phyloP scores from a whole-genome alignment of 1,139 yeast genomes.

The Geotrichum europaeum region DNA sequence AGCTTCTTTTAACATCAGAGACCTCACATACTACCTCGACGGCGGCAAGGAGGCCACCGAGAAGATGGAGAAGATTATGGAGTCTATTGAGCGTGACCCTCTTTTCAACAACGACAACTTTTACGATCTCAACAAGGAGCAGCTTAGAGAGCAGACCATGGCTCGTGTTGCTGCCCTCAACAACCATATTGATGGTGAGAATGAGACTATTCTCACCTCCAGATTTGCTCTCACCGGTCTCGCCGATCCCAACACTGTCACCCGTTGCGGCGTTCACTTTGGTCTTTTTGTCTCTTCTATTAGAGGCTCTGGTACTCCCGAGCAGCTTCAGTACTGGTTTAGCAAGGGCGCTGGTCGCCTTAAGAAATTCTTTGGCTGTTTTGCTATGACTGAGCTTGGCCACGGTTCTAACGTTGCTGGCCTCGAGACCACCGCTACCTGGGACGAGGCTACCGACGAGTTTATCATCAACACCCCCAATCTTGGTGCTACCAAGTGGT shows the following conservation, averaged over 20 bases:
- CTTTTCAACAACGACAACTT: constrained; percentile 41
- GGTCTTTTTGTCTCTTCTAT: constrained; percentile 63
- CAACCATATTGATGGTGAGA: constrained; percentile 39
- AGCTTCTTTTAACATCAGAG: constrained; percentile 40
- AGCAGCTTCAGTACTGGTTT: constrained; percentile 61
- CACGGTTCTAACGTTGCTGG: constrained; percentile 92
- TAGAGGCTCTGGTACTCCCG: constrained; percentile 62
- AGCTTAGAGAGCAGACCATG: constrained; percentile 46
- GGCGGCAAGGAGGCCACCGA: constrained; percentile 41
- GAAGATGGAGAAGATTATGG: constrained; percentile 41
- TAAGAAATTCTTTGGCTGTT: constrained; percentile 75
- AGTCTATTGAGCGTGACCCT: constrained; percentile 46
- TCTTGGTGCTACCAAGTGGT: constrained; percentile 89
- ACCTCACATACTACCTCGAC: constrained; percentile 45
- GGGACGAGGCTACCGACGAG: constrained; percentile 55
- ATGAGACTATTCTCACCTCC: constrained; percentile 19
- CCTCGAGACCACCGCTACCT: constrained; percentile 80
- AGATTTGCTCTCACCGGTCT: constrained; percentile 39
- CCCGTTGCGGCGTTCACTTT: constrained; percentile 62
- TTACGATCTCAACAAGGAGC: constrained; percentile 45
- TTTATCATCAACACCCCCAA: constrained; percentile 79
- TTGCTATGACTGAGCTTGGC: constrained; percentile 88
- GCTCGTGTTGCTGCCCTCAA: constrained; percentile 41
- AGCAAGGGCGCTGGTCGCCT: constrained; percentile 57
- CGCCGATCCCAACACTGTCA: constrained; percentile 53